phyloP scores from a whole-genome alignment of 345 rosid genomes.

The Eucalyptus melliodora region DNA sequence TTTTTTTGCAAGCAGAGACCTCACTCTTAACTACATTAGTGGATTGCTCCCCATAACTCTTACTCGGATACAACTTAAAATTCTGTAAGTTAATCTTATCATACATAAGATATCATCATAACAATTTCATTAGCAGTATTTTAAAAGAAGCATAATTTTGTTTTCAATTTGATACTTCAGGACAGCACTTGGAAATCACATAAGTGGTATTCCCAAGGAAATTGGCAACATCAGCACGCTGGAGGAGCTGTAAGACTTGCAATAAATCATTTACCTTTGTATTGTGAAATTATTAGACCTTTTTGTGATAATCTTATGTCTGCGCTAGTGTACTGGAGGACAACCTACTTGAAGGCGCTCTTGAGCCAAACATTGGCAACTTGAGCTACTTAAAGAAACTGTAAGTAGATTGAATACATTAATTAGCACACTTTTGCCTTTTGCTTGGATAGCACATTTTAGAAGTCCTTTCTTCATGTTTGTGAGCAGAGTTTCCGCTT shows the following conservation, averaged over 20 bases:
- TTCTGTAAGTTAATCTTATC: conserved; percentile 25
- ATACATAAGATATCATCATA: not conserved
- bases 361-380: too few relatives aligned
- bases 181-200: conserved; percentile 43
- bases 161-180: conserved; percentile 11
- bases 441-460: too few relatives aligned
- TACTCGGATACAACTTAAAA: conserved; percentile 31
- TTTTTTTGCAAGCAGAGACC: conserved; percentile 36
- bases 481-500: too few relatives aligned
- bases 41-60: conserved; percentile 63
- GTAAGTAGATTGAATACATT: too few relatives aligned
- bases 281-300: not conserved
- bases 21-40: conserved; percentile 51
- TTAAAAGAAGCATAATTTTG: not conserved
- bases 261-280: not conserved
- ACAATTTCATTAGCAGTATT: not conserved
- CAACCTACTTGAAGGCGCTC: conserved; percentile 59
- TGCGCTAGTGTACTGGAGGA: conserved; percentile 42
- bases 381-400: too few relatives aligned
- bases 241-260: conserved; percentile 36
- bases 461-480: too few relatives aligned
- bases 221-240: conserved; percentile 50
- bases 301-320: not conserved
- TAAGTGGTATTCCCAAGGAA: conserved; percentile 56
- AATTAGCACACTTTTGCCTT: too few relatives aligned